A percentile compares a stretch with the other conserved stretches of the same genome.
Evolutionary conservation across 2,329 filamentous ascomycete species (phyloP).

Genomic region (Purpureocillium lavendulum): DNA sequence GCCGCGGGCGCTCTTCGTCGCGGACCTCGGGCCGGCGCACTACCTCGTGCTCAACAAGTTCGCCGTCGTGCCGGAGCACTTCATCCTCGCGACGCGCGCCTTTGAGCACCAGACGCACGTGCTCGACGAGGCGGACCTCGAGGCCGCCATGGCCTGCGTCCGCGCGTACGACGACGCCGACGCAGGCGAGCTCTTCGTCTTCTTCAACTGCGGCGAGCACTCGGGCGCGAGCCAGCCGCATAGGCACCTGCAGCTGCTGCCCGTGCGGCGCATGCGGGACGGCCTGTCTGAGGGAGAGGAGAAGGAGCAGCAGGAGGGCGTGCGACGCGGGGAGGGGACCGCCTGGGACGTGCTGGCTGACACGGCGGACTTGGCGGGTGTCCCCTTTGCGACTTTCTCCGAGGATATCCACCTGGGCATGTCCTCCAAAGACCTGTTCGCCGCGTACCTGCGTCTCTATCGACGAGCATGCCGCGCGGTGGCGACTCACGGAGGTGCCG

Average conservation of each 20-base stretch:
- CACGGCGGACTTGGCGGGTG: constrained; percentile 15
- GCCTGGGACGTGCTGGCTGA: constrained; percentile 44
- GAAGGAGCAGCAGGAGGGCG: no score
- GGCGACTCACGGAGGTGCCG: constrained; percentile 5
- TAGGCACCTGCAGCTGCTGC: constrained; percentile 63
- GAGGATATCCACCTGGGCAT: constrained; percentile 26
- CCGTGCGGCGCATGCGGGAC: constrained; percentile 53
- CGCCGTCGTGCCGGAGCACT: constrained; percentile 61
- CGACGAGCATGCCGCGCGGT: constrained; percentile 32
- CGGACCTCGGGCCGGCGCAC: constrained; percentile 44
- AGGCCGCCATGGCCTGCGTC: constrained; percentile 53
- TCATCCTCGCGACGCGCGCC: constrained; percentile 59
- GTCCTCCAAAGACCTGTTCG: constrained; percentile 26
- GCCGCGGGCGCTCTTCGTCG: constrained; percentile 41
- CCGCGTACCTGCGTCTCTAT: constrained; percentile 40
- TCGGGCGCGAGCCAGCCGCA: constrained; percentile 67
- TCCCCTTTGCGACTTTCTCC: constrained; percentile 38
- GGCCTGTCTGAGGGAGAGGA: constrained; percentile 25
- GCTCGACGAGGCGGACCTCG: constrained; percentile 52
- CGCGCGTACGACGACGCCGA: constrained; percentile 36
- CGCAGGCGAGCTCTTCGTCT: constrained; percentile 45
- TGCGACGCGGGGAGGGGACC: constrained; percentile 7
- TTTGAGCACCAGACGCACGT: constrained; percentile 58
- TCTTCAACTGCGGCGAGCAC: constrained; percentile 62
- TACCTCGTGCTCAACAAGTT: constrained; percentile 68